phyloP scores from a whole-genome alignment of 2,329 filamentous ascomycete genomes.

The Beauveria australis region DNA sequence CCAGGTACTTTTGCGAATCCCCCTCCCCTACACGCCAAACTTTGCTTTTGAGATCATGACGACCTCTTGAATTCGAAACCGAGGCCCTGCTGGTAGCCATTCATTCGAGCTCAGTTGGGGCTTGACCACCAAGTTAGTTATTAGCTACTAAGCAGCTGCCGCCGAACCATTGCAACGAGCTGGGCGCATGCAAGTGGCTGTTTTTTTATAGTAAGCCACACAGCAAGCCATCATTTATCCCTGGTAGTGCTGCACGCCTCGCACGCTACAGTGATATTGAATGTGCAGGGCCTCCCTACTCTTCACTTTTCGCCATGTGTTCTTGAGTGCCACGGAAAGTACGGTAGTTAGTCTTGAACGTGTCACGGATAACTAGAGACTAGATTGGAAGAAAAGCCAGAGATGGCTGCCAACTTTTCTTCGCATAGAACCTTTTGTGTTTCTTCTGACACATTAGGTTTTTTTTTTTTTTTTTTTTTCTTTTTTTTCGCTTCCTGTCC shows the following conservation, averaged over 20 bases:
- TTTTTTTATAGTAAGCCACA: conserved; percentile 6
- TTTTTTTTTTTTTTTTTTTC: no score
- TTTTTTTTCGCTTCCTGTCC: no score
- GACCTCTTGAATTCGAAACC: not conserved
- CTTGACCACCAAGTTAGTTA: not conserved
- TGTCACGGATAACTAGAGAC: no score
- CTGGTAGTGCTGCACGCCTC: not conserved
- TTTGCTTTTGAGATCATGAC: not conserved
- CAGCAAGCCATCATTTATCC: not conserved
- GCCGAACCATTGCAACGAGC: conserved; percentile 2
- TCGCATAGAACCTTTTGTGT: no score
- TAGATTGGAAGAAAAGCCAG: no score
- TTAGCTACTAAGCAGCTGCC: not conserved
- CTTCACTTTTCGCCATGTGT: no score
- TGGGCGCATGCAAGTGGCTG: not conserved
- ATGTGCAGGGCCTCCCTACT: no score
- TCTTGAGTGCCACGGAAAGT: no score
- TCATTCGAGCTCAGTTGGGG: not conserved
- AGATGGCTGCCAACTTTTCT: no score
- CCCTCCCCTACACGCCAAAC: not conserved
- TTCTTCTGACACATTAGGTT: no score
- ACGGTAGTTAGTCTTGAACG: no score
- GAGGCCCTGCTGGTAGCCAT: not conserved
- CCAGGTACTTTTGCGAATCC: not conserved
- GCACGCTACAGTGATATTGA: no score